phyloP scores from a whole-genome alignment of 805 yeast species.

The Ogataea dorogensis region DNA sequence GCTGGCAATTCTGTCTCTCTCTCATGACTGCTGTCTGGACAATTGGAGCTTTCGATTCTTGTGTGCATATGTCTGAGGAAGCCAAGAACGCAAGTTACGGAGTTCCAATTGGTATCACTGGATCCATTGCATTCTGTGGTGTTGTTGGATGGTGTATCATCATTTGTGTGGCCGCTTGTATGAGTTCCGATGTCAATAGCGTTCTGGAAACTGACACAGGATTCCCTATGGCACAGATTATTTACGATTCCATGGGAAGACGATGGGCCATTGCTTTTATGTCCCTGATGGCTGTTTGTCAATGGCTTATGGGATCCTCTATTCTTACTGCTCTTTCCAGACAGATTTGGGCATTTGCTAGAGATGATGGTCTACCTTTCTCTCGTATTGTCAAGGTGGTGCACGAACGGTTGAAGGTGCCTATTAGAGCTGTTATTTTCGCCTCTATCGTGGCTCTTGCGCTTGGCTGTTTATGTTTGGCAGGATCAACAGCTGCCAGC shows the following conservation, averaged over 20 bases:
- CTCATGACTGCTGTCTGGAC: conserved; percentile 73
- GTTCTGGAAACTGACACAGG: conserved; percentile 50
- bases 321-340: conserved; percentile 63
- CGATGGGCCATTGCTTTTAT: conserved; percentile 65
- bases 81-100: conserved; percentile 60
- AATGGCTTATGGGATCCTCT: conserved; percentile 65
- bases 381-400: conserved; percentile 56
- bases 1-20: conserved; percentile 50
- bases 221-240: conserved; percentile 64
- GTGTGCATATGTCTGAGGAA: conserved; percentile 73
- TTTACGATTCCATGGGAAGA: conserved; percentile 60
- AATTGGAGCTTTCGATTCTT: conserved; percentile 69
- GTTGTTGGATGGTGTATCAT: conserved; percentile 56
- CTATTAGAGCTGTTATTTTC: conserved; percentile 60
- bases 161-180: conserved; percentile 53
- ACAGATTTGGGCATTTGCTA: conserved; percentile 72
- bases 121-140: conserved; percentile 58
- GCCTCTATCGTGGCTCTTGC: conserved; percentile 49
- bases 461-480: conserved; percentile 57
- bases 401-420: conserved; percentile 55
- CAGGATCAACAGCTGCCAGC: conserved; percentile 57
- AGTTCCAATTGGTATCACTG: conserved; percentile 63
- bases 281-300: conserved; percentile 56
- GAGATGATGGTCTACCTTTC: conserved; percentile 74
- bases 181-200: conserved; percentile 43